These are phyloP conservation scores for Rhamnella rubrinervis DNA, from an alignment of 331 rosid species.

Conservation along the genomic window DNA sequence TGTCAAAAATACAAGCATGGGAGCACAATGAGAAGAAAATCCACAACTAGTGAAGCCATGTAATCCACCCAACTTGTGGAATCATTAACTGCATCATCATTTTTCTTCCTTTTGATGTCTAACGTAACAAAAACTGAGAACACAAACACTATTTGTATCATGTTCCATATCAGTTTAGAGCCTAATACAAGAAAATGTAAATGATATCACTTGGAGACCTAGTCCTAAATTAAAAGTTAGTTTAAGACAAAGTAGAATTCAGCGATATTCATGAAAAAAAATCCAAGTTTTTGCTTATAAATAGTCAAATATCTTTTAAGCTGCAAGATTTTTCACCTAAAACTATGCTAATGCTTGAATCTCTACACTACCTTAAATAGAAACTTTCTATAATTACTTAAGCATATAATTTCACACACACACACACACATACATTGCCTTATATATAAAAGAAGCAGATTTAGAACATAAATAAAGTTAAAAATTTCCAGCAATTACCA, in stretches of 20 bases:
- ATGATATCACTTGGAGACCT: neutral
- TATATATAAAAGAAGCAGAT: neutral
- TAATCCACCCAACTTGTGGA: slow-evolving; percentile 45
- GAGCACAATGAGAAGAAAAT: slow-evolving; percentile 59
- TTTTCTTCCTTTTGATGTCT: slow-evolving; percentile 56
- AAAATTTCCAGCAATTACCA: slow-evolving; percentile 34
- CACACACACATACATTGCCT: too few relatives aligned
- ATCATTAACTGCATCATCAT: slow-evolving; percentile 35
- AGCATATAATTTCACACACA: too few relatives aligned
- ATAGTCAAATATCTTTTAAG: too few relatives aligned
- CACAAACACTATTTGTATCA: neutral
- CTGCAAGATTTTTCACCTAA: too few relatives aligned
- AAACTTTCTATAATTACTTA: too few relatives aligned
- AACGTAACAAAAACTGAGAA: slow-evolving; percentile 6
- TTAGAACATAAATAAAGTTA: neutral
- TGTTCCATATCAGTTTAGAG: slow-evolving; percentile 6
- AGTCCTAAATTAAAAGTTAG: slow-evolving; percentile 5
- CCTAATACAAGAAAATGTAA: neutral
- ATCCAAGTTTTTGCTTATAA: neutral
- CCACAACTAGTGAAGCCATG: slow-evolving; percentile 52
- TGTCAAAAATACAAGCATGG: slow-evolving; percentile 57
- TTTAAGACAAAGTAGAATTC: neutral
- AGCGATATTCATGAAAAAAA: neutral
- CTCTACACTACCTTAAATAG: too few relatives aligned
- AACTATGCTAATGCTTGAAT: too few relatives aligned